Evolutionary conservation across 2,329 filamentous ascomycete genomes (phyloP).

Genomic region (Colletotrichum viniferum): DNA sequence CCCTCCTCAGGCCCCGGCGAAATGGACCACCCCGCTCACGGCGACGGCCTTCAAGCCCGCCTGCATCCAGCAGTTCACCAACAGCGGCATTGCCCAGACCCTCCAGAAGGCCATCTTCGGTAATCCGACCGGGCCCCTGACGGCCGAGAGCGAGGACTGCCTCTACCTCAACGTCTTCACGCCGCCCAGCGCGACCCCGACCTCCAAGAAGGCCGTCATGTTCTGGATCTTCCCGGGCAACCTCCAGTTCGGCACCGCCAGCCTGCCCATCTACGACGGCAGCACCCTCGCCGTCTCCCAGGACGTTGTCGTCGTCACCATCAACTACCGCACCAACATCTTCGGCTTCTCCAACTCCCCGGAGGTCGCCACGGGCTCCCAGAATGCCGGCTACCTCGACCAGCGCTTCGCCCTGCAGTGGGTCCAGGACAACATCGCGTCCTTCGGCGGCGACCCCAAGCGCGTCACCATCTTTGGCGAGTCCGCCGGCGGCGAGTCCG

Average conservation of each 20-base stretch:
- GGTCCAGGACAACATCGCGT: conserved; percentile 63
- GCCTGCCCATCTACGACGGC: conserved; percentile 14
- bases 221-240: conserved; percentile 23
- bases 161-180: conserved; percentile 37
- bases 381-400: conserved; percentile 60
- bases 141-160: conserved; percentile 36
- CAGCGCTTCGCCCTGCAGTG: conserved; percentile 63
- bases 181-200: conserved; percentile 20
- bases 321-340: conserved; percentile 21
- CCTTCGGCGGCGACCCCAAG: conserved; percentile 66
- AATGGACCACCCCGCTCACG: background rate
- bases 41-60: conserved; percentile 8
- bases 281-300: background rate
- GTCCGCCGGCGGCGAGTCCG: conserved; percentile 51
- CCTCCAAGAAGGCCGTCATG: conserved; percentile 21
- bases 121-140: conserved; percentile 2
- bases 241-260: conserved; percentile 17
- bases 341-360: conserved; percentile 21
- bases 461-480: conserved; percentile 68
- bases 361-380: background rate
- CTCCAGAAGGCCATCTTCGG: conserved; percentile 6
- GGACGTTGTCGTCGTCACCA: conserved; percentile 15
- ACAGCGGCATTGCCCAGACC: background rate
- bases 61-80: conserved; percentile 11
- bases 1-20: background rate